These are phyloP conservation scores for Euphrasia arctica DNA, from an alignment of 305 asterid species.

Conservation along the genomic window DNA sequence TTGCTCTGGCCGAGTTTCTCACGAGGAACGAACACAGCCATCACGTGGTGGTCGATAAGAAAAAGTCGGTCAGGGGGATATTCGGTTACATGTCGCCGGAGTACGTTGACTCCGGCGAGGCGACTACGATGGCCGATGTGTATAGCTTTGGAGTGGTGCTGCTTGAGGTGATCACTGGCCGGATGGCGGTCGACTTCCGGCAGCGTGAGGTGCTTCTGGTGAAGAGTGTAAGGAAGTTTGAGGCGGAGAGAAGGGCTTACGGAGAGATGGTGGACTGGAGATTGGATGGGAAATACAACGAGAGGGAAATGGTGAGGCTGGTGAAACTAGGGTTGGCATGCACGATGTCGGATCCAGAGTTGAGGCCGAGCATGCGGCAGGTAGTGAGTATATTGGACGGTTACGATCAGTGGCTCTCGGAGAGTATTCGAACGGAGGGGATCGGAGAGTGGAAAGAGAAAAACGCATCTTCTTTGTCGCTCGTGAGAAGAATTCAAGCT, in stretches of 20 bases:
- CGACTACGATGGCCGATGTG: slow-evolving; percentile 85
- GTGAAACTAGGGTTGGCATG: slow-evolving; percentile 75
- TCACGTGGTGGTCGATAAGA: slow-evolving; percentile 58
- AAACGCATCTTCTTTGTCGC: slow-evolving; percentile 55
- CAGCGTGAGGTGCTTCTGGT: slow-evolving; percentile 57
- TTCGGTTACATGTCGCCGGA: slow-evolving; percentile 92
- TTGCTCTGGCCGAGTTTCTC: slow-evolving; percentile 85
- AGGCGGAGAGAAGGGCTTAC: slow-evolving; percentile 40
- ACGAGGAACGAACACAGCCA: slow-evolving; percentile 69
- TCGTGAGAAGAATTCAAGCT: slow-evolving; percentile 81
- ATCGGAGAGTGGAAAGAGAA: slow-evolving; percentile 69
- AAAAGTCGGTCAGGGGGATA: slow-evolving; percentile 63
- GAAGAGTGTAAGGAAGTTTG: slow-evolving; percentile 51
- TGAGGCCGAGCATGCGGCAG: slow-evolving; percentile 81
- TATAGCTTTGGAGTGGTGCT: slow-evolving; percentile 90
- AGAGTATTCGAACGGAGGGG: slow-evolving; percentile 39
- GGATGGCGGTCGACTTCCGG: slow-evolving; percentile 80
- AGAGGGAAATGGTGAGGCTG: slow-evolving; percentile 59
- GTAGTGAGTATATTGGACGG: slow-evolving; percentile 84
- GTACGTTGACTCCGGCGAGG: slow-evolving; percentile 72
- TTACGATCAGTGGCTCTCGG: slow-evolving; percentile 60
- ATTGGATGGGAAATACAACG: slow-evolving; percentile 54
- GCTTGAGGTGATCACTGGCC: slow-evolving; percentile 80
- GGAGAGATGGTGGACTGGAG: slow-evolving; percentile 64
- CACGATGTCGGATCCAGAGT: slow-evolving; percentile 57